Base-by-base conservation (phyloP, 192 early-diverging fungal genomes). In the Gamsiella multidivaricata region DNA sequence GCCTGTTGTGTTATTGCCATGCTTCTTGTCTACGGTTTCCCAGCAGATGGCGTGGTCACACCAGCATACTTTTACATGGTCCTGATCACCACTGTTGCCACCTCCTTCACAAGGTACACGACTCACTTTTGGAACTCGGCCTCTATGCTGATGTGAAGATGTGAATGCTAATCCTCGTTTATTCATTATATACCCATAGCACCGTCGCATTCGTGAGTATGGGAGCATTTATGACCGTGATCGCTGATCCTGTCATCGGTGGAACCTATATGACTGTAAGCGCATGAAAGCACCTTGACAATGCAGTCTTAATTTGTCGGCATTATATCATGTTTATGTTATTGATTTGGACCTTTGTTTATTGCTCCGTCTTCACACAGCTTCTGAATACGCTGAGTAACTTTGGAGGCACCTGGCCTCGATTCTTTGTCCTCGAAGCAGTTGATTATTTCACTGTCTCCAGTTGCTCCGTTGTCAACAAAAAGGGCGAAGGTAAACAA, bases 381-480 rank as follows among this genome's bases (percentile, higher is more conserved):
- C 86, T 95, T 52, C 81, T 99, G 31, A 97, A 97, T 67, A 99
- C 97, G 5, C 72, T 98, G 54, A 93, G 91, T 66, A 99, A 99
- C 74, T 93, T 99, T 75, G 97, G 96, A 47, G 97, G 97, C 31
- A 99, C 96, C 6, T 98, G 95, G 97, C 95, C 96, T 3, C 88
- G 92, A 28, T 95, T 92, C 84, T 96, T 98, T 87, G 90, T 99
- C 6, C 86, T 99, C 55, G 85, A 93, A 64, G 88, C 95, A 2
- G 95, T 98, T 5, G 97, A 98, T 80, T 88, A 89, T 54, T 93
- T 94, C 65, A 96, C 96, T 15, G 84, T 88, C n/a, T 87, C 94
- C 8, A 83, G 83, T 0, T 98, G 97, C 54, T 80, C 82, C 32
- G 60, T 89, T 7, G 1, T 63, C 34, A 46, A 69, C 31, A 15